phyloP scores from a whole-genome alignment of 306 rosid species.

The Trifolium dubium region DNA sequence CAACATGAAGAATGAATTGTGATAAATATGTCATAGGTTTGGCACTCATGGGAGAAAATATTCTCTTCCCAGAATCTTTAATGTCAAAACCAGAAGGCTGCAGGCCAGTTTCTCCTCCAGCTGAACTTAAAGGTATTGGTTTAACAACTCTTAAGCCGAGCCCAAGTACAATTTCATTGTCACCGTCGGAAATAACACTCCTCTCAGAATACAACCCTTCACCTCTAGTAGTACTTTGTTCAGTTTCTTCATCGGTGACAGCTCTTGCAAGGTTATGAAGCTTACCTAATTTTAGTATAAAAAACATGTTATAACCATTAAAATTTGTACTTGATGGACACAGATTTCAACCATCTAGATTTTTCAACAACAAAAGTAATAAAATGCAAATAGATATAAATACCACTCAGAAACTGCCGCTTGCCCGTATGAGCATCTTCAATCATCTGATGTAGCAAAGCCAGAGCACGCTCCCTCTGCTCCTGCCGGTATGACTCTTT shows the following conservation, averaged over 20 bases:
- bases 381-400: slow-evolving; percentile 4
- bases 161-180: slow-evolving; percentile 81
- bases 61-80: slow-evolving; percentile 83
- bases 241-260: slow-evolving; percentile 92
- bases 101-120: slow-evolving; percentile 55
- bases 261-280: slow-evolving; percentile 99
- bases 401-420: slow-evolving; percentile 96
- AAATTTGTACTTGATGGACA: slow-evolving; percentile 28
- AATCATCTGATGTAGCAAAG: slow-evolving; percentile 93
- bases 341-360: slow-evolving; percentile 20
- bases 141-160: slow-evolving; percentile 79
- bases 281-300: slow-evolving; percentile 67
- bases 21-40: slow-evolving; percentile 87
- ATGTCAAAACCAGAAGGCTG: slow-evolving; percentile 74
- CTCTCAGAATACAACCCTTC: slow-evolving; percentile 72
- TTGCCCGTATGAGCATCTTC: slow-evolving; percentile 96
- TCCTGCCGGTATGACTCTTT: slow-evolving; percentile 80
- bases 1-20: slow-evolving; percentile 91
- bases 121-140: slow-evolving; percentile 64
- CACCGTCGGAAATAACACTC: slow-evolving; percentile 59
- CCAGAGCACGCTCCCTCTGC: slow-evolving; percentile 96
- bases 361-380: background rate
- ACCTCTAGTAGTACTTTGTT: slow-evolving; percentile 64
- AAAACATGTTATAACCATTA: slow-evolving; percentile 39
- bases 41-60: slow-evolving; percentile 81